Evolutionary conservation across 495 filamentous ascomycete genomes (phyloP), one percentile per base, ranked within the genome.

Genomic region (Darksidea phi): DNA sequence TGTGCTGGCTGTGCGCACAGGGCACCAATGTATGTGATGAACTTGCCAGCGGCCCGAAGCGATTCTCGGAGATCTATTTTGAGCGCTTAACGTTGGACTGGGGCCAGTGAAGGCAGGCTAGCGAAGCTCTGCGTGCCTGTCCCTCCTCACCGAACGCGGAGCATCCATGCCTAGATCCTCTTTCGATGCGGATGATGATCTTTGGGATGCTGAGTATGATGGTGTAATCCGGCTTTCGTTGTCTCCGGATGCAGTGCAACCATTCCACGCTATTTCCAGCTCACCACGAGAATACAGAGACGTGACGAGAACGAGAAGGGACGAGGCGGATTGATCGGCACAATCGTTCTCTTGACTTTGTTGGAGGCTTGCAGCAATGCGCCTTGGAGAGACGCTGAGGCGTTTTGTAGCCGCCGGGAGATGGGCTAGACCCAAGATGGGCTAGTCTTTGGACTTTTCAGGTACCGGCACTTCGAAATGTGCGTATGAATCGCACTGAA

Each of bases 21-120:
- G 38, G 24, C 60, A 54, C 61, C 57, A 57, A 68, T 64, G 66
- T 58, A 45, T 61, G 66, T 68, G 66, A 68, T 51, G 64, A 63
- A 58, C 48, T 64, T 49, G 45, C 60, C 54, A 64, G 52, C 64
- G 59, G 64, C 53, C 64, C 64, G 64, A 41, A 25, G 54, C 58
- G 64, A 62, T 18, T 59, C 41, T 37, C 28, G 52, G 48, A 59
- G 41, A 61, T 60, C 66, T 68, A 68, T 67, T 67, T 60, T 59
- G 46, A 53, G 63, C 56, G 37, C 36, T 21, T 32, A 18, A 13
- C 15, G n/a, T n/a, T n/a, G n/a, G 15, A 21, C 21, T 42, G 2
- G 43, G 25, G 18, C 15, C 28, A 11, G 38, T 18, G 3, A 13
- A 50, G 41, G 38, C 37, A 45, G 24, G 45, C 25, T 21, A 21